Evolutionary conservation across 495 filamentous ascomycete genomes (phyloP).

Genomic region (Symbiotaphrina buchneri): DNA sequence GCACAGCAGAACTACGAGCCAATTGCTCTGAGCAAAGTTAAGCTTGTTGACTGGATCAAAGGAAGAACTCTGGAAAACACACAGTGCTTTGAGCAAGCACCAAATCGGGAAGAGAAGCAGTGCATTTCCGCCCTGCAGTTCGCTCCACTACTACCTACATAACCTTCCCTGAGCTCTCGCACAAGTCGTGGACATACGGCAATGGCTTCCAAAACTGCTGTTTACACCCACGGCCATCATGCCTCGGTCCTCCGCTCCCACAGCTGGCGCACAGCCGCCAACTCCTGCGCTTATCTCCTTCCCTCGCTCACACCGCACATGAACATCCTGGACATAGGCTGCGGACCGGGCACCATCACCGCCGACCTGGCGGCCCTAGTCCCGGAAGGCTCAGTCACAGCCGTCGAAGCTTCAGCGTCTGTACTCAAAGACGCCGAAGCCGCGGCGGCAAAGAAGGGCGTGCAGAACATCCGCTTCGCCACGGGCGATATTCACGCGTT

Average conservation of each 20-base stretch:
- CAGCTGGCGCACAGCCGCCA: constrained; percentile 24
- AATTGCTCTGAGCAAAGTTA: too few species aligned
- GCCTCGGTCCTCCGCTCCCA: constrained; percentile 24
- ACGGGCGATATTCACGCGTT: constrained; percentile 22
- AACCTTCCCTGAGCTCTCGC: too few species aligned
- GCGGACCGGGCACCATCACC: constrained; percentile 34
- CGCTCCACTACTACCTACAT: too few species aligned
- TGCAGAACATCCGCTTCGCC: constrained; percentile 22
- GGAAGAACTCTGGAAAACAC: too few species aligned
- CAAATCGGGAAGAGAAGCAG: too few species aligned
- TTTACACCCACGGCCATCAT: constrained; percentile 28
- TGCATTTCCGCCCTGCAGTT: too few species aligned
- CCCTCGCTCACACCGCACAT: constrained; percentile 21
- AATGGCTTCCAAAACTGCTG: too few species aligned
- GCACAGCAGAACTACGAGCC: too few species aligned
- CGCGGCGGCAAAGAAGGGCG: constrained; percentile 13
- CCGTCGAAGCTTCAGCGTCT: constrained; percentile 15
- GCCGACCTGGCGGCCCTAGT: constrained; percentile 23
- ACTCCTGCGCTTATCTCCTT: constrained; percentile 26
- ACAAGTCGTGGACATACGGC: too few species aligned
- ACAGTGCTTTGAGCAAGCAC: too few species aligned
- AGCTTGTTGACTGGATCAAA: too few species aligned
- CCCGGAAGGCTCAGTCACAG: constrained; percentile 20
- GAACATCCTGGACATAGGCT: constrained; percentile 33
- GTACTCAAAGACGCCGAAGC: constrained; percentile 17